Conservation (phyloP, 176 grass and related monocot species). For the Oryza coarctata region DNA sequence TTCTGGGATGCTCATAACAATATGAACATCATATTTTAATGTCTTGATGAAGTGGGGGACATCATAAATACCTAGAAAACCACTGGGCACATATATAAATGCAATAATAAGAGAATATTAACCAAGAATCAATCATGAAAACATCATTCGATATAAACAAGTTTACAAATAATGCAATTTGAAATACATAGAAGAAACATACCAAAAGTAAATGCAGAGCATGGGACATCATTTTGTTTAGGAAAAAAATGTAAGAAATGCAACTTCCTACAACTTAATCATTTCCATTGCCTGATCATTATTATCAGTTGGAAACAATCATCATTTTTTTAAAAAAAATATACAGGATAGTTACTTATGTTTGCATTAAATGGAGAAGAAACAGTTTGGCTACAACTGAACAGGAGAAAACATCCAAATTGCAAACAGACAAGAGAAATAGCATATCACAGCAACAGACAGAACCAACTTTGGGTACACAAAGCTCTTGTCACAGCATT, state of each 20-base stretch:
- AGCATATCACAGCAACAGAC: background rate
- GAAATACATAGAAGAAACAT: background rate
- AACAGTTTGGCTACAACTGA: background rate
- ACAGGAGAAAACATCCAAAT: background rate
- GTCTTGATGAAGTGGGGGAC: conserved; percentile 88
- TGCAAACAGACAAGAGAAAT: background rate
- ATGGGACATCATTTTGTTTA: background rate
- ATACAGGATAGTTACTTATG: background rate
- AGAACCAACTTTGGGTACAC: background rate
- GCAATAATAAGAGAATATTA: conserved; percentile 35
- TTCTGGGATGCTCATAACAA: conserved; percentile 81
- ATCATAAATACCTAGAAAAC: conserved; percentile 99
- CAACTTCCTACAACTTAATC: background rate
- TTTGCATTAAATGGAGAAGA: background rate
- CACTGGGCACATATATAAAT: conserved; percentile 61
- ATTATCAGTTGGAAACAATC: background rate
- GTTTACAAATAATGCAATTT: conserved; percentile 1
- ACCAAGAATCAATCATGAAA: background rate
- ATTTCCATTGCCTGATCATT: background rate
- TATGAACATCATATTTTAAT: conserved; percentile 81
- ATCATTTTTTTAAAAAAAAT: background rate
- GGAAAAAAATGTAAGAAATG: conserved; percentile 10
- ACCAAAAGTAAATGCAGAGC: conserved; percentile 5
- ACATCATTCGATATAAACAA: conserved; percentile 15
- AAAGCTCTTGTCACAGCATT: background rate